These are phyloP conservation scores for Microdochium trichocladiopsis DNA, from an alignment of 2,329 filamentous ascomycete genomes.

Conservation along the genomic window DNA sequence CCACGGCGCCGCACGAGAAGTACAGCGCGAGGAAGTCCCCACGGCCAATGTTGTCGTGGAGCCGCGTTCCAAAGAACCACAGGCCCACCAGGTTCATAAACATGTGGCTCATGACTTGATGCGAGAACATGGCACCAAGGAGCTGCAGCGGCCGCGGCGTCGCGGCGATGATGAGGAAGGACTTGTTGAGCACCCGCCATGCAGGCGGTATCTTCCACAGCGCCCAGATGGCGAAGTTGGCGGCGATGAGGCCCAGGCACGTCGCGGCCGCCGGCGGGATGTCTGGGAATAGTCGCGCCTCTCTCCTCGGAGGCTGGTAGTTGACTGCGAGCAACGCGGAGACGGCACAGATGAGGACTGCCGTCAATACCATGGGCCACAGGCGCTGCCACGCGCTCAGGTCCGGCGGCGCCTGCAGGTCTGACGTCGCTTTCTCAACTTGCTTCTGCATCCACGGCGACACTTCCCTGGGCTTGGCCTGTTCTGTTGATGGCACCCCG, in stretches of 20 bases:
- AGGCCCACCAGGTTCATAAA: conserved; percentile 58
- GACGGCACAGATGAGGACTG: conserved; percentile 34
- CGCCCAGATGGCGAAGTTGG: conserved; percentile 49
- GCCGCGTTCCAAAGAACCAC: conserved; percentile 56
- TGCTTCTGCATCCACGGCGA: conserved; percentile 33
- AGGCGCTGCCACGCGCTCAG: conserved; percentile 47
- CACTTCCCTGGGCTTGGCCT: conserved; percentile 24
- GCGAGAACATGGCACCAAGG: conserved; percentile 62
- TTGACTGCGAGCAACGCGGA: conserved; percentile 35
- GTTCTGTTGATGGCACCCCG: conserved; percentile 33
- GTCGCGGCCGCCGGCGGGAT: conserved; percentile 58
- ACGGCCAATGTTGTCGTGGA: conserved; percentile 66
- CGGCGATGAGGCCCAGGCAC: conserved; percentile 50
- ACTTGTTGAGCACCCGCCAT: conserved; percentile 61
- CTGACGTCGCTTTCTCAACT: conserved; percentile 37
- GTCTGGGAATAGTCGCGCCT: conserved; percentile 48
- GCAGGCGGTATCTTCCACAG: conserved; percentile 58
- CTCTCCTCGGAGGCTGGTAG: conserved; percentile 43
- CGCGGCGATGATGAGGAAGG: conserved; percentile 58
- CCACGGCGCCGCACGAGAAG: conserved; percentile 48
- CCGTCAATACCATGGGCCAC: conserved; percentile 43
- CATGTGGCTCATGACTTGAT: conserved; percentile 56
- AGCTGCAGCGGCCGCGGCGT: conserved; percentile 56
- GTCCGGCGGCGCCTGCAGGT: conserved; percentile 43
- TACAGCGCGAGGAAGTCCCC: conserved; percentile 65